Evolutionary conservation across 441 rosid genomes (phyloP).

Genomic region (Gossypium laxum): DNA sequence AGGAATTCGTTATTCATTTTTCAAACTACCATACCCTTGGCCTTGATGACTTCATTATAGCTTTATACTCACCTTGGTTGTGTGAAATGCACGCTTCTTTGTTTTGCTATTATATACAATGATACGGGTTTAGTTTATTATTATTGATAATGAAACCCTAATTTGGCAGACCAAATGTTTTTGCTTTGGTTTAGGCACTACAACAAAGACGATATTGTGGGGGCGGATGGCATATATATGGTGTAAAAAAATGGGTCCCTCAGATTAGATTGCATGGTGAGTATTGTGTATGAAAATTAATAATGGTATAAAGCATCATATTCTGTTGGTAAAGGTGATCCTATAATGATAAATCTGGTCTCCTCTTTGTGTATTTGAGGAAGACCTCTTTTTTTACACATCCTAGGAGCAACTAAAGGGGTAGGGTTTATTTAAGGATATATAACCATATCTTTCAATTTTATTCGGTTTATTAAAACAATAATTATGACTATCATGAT

Average conservation of each 20-base stretch:
- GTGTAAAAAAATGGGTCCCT: background rate
- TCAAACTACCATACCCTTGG: background rate
- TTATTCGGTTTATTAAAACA: slow-evolving; percentile 12
- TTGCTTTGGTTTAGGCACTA: slow-evolving; percentile 6
- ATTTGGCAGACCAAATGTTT: slow-evolving; percentile 30
- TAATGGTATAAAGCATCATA: slow-evolving; percentile 12
- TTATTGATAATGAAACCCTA: background rate
- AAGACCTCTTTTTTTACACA: slow-evolving; percentile 8
- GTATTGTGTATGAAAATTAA: background rate
- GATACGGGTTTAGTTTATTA: background rate
- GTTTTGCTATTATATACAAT: background rate
- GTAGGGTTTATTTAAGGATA: background rate
- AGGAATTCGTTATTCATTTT: slow-evolving; percentile 24
- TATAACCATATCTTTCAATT: background rate
- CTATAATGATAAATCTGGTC: slow-evolving; percentile 28
- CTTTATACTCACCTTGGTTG: slow-evolving; percentile 12
- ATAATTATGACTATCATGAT: slow-evolving; percentile 17
- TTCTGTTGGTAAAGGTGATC: slow-evolving; percentile 35
- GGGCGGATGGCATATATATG: background rate
- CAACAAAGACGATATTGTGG: slow-evolving; percentile 14
- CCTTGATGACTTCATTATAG: slow-evolving; percentile 15
- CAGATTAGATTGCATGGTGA: background rate
- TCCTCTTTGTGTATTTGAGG: slow-evolving; percentile 11
- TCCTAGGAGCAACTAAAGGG: background rate
- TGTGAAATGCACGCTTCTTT: background rate